Evolutionary conservation across 768 basidiomycete genomes (phyloP).

Genomic region (Leccinum olivaceopallidum): DNA sequence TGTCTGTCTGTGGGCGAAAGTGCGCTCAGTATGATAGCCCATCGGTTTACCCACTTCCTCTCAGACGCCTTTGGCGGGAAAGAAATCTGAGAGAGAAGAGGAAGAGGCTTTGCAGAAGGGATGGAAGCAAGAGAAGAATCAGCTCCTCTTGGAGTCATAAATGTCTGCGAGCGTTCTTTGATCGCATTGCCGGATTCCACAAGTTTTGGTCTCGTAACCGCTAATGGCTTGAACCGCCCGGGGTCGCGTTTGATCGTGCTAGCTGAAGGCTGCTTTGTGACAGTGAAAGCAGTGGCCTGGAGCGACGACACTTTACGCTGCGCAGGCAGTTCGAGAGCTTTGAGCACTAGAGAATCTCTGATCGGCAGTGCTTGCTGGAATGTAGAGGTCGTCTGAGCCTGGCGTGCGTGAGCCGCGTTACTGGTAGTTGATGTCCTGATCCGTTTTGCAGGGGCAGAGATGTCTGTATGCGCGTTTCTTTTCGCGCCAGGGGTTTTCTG

Average conservation of each 20-base stretch:
- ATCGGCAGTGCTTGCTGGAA: neutral
- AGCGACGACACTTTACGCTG: neutral
- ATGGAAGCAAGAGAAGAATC: neutral
- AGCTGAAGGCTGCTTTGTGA: neutral
- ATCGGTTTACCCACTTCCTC: slow-evolving; percentile 51
- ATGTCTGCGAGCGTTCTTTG: neutral
- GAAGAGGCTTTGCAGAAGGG: slow-evolving; percentile 1
- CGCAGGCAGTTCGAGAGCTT: slow-evolving; percentile 7
- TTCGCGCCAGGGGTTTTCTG: slow-evolving; percentile 12
- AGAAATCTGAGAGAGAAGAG: slow-evolving; percentile 42
- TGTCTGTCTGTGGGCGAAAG: slow-evolving; percentile 46
- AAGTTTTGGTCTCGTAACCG: neutral
- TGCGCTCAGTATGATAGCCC: slow-evolving; percentile 55
- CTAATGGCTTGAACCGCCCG: slow-evolving; percentile 22
- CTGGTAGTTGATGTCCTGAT: neutral
- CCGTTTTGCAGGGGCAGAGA: slow-evolving; percentile 17
- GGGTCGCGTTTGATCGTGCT: neutral
- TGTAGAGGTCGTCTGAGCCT: neutral
- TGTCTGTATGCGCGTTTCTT: slow-evolving; percentile 23
- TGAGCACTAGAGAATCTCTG: slow-evolving; percentile 2
- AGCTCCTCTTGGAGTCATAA: neutral
- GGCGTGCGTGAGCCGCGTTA: neutral
- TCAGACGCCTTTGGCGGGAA: slow-evolving; percentile 61
- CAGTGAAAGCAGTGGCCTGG: neutral
- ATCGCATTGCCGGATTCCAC: neutral